Base-by-base conservation (phyloP, 2,329 filamentous ascomycete genomes). In the Arthrobotrys iridis region DNA sequence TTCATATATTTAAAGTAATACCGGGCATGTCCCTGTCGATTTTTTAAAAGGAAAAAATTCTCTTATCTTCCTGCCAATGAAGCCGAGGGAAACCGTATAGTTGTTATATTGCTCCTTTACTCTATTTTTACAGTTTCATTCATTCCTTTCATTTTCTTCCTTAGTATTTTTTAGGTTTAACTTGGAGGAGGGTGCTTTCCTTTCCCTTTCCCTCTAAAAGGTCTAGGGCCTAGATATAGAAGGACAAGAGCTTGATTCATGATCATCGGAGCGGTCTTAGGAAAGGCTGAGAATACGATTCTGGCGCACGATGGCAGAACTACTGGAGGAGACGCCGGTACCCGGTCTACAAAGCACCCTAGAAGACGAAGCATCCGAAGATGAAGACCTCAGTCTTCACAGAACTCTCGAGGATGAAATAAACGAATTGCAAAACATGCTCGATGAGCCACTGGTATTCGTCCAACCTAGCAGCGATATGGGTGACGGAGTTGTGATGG, bases 401-500 rank as follows among this genome's bases (percentile, higher is more conserved):
- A 50, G 65, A 24, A 62, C 65, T 18, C 65, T 70, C 57, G 65
- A 70, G 40, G 65, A 70, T 40, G 65, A 70, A 45, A 70, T 70
- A 45, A 55, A 55, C n/a, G 65, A 70, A 11, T 55, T 70, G 20
- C 55, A 70, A 37, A 52, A 62, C 15, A 62, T 70, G 57, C 65
- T 70, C n/a, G 45, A 58, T 13, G 65, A 70, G 18, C 65, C 65
- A 26, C 50, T 70, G 1, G 65, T 70, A 15, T 70, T 70, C 55
- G 55, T 62, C n/a, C 43, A 50, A 13, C 35, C 55, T 11, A 10
- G n/a, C 18, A 50, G 37, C 18, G 50, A 59, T 8, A 45, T 50
- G 22, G 59, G 35, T 10, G 66, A 71, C 40, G 66, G 60, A 0
- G 52, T 59, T n/a, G 26, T 50, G 35, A 45, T 30, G 45, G 70